Base-by-base conservation (phyloP, 768 basidiomycete genomes). In the Strobilomyces dryophilus region DNA sequence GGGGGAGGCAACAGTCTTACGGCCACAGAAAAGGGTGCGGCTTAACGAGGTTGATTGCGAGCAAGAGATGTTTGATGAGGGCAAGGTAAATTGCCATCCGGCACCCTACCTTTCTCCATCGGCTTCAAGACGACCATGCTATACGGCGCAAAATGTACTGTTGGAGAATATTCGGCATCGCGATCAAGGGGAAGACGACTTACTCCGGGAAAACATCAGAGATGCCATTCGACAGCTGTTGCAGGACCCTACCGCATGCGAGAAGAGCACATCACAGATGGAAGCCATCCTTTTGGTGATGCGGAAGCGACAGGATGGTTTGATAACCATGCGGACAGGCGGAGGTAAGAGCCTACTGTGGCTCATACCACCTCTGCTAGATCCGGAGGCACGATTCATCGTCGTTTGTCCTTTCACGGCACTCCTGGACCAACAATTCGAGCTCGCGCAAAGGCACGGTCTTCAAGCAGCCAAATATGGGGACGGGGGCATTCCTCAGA, bases 281-380 rank as follows among this genome's bases (percentile, higher is more conserved):
- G 52, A 48, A 14, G 52, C 40, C 24, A 12, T 53, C 1, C 52
- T 53, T 4, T 17, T 48, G 26, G 3, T 49, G 0, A 48, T 53
- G 52, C 18, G 18, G 20, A 49, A 42, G n/a, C n/a, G 8, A 8
- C 46, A 49, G 15, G 52, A 53, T 42, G 52, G 32, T 27, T 48
- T 53, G 26, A 42, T 53, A 42, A 48, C 52, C 39, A 53, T 53
- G 52, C 21, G 46, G 18, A 53, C 52, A 14, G 52, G 52, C 0
- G 40, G 52, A 12, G 52, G 52, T 2, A 53, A 53, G 29, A 53
- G 52, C 32, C 41, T 53, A 45, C 10, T 48, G 21, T 53, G 52
- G 52, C 24, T 53, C 3, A 1, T 35, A 26, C 46, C 52, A 2
- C 39, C 32, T 41, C 40, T 53, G 3, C 45, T 53, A 0, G 32